Evolutionary conservation across 116 monocot genomes (phyloP).

Genomic region (Trichopus zeylanicus): DNA sequence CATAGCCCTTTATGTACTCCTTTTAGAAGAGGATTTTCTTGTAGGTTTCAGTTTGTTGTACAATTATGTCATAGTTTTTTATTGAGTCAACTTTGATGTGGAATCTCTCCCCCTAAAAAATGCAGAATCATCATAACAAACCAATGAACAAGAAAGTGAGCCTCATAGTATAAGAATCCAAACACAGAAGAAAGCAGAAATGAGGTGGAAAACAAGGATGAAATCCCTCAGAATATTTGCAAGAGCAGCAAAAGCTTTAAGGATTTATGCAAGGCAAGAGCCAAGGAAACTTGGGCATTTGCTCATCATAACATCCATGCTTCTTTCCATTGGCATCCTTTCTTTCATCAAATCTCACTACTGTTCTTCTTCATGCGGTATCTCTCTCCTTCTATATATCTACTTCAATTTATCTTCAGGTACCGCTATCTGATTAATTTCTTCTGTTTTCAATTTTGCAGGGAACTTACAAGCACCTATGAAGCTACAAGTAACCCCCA

Average conservation of each 20-base stretch:
- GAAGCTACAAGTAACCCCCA: neutral
- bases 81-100: neutral
- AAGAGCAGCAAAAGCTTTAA: constrained; percentile 21
- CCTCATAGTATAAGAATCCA: neutral
- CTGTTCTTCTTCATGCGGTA: constrained; percentile 21
- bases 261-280: constrained; percentile 24
- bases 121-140: no score
- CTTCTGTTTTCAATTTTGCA: constrained; percentile 11
- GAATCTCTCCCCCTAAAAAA: no score
- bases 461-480: constrained; percentile 7
- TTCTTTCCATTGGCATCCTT: constrained; percentile 46
- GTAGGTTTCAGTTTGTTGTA: no score
- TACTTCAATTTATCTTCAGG: neutral
- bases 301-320: constrained; percentile 25
- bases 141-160: neutral
- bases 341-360: constrained; percentile 37
- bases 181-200: neutral
- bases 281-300: constrained; percentile 32
- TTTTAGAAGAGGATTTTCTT: no score
- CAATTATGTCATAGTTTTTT: no score
- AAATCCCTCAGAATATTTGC: neutral
- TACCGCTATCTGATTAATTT: neutral
- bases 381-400: constrained; percentile 13
- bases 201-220: neutral
- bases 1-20: no score